Evolutionary conservation across 2,329 filamentous ascomycete genomes (phyloP).

Genomic region (Chalaropsis thielavioides): DNA sequence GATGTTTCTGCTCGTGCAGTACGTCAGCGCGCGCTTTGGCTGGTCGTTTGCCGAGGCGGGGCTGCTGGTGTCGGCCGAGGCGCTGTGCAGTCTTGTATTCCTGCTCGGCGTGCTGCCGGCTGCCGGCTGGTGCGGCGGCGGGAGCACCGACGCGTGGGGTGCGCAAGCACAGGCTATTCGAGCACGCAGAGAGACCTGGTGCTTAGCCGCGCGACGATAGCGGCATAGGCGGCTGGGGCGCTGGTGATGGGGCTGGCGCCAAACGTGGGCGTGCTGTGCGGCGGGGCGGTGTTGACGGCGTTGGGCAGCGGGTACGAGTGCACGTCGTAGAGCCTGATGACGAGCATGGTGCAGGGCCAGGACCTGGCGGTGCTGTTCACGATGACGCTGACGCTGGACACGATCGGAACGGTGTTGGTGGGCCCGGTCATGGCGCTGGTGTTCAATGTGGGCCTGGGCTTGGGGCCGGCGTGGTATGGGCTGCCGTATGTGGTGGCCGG

Average conservation of each 20-base stretch:
- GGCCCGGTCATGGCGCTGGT: background rate
- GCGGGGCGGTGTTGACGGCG: constrained; percentile 7
- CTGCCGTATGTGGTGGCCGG: constrained; percentile 8
- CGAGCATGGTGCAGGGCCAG: constrained; percentile 8
- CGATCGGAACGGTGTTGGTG: constrained; percentile 3
- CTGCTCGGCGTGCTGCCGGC: constrained; percentile 6
- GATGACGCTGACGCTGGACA: constrained; percentile 3
- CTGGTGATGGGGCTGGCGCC: constrained; percentile 5
- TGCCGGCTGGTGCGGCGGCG: background rate
- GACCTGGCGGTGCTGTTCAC: constrained; percentile 18
- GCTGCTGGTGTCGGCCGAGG: constrained; percentile 6
- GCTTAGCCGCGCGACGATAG: constrained; percentile 14
- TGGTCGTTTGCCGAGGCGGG: constrained; percentile 14
- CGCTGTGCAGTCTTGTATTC: background rate
- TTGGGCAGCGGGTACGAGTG: constrained; percentile 4
- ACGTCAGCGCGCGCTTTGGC: constrained; percentile 21
- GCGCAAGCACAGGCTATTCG: too few relatives aligned
- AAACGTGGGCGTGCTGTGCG: background rate
- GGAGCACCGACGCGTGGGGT: too few relatives aligned
- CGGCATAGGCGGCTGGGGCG: constrained; percentile 1
- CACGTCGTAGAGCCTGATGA: constrained; percentile 17
- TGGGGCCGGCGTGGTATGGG: constrained; percentile 1
- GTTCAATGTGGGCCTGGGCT: background rate
- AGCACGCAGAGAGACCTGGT: constrained; percentile 8
- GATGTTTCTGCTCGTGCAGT: constrained; percentile 19